Evolutionary conservation across 805 yeast species (phyloP), one percentile per base, ranked within the genome.

Genomic region (Scheffersomyces amazonensis): DNA sequence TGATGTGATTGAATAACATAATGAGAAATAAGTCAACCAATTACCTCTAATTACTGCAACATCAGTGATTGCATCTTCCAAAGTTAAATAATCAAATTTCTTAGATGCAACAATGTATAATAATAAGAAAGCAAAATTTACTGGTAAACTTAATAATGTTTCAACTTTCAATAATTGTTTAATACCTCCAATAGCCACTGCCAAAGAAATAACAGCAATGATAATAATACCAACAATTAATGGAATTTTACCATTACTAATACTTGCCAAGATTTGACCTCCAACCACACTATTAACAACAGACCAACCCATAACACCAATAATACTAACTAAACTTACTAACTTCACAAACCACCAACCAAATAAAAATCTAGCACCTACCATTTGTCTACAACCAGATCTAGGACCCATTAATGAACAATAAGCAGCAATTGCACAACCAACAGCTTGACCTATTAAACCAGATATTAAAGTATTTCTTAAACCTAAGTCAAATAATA

Each of bases 301-400:
- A n/a, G 91, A 78, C 96, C 96, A 88, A n/a, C 96, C 96, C 49
- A 86, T 57, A 12, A 83, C 83, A 35, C 96, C 95, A 31, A 85
- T 59, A 41, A 85, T 78, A 32, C 87, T 76, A 27, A 84, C 76
- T 30, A 88, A 58, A 4, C 87, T 81, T 33, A 87, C 84, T 38
- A 87, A 66, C 57, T 84, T 83, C 28, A 88, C 89, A 47, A 81
- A 78, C 82, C 83, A 84, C 80, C 90, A 83, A 1, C 96, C 96
- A 56, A 87, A 88, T 33, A 87, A 64, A 49, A 73, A 87, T 44
- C 95, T 70, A 1, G 89, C 83, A 16, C 86, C 74, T 8, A 87
- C 90, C 89, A 88, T 84, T 54, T 88, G 95, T 52, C 96, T 71
- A 45, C 93, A 77, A 0, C 96, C 96, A 0, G 95, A 85, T 41